Evolutionary conservation across 1,284 basidiomycete species (phyloP).

Genomic region (Pterula multifida): DNA sequence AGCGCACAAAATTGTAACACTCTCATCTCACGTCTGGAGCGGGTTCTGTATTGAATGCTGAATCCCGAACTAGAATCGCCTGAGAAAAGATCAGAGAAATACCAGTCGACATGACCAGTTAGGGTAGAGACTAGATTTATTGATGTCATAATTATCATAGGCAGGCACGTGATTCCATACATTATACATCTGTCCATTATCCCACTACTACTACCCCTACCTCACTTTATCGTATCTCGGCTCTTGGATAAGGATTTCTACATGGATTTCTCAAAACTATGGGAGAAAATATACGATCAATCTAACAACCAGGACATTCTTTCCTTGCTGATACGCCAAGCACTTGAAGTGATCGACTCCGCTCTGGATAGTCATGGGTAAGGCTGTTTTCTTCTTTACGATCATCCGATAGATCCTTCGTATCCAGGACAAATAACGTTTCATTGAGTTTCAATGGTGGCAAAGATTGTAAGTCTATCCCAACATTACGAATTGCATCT

Average conservation of each 20-base stretch:
- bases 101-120: too few species aligned
- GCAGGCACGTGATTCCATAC: constrained; percentile 2
- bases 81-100: too few species aligned
- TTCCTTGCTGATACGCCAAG: not conserved
- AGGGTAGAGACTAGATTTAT: too few species aligned
- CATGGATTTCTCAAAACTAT: constrained; percentile 1
- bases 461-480: constrained; percentile 80
- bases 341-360: not conserved
- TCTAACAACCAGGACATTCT: not conserved
- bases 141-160: too few species aligned
- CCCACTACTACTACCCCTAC: too few species aligned
- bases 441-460: constrained; percentile 96
- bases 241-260: too few species aligned
- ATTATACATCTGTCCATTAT: not conserved
- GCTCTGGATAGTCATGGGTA: not conserved
- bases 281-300: not conserved
- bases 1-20: too few species aligned
- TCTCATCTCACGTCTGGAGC: too few species aligned
- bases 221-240: too few species aligned
- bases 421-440: constrained; percentile 45
- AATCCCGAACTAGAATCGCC: too few species aligned
- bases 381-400: not conserved
- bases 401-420: not conserved
- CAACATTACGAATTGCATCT: not conserved
- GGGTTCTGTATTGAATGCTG: too few species aligned